These are phyloP conservation scores for Grosmannia penicillata DNA, from an alignment of 2,329 filamentous ascomycete genomes.

Conservation along the genomic window DNA sequence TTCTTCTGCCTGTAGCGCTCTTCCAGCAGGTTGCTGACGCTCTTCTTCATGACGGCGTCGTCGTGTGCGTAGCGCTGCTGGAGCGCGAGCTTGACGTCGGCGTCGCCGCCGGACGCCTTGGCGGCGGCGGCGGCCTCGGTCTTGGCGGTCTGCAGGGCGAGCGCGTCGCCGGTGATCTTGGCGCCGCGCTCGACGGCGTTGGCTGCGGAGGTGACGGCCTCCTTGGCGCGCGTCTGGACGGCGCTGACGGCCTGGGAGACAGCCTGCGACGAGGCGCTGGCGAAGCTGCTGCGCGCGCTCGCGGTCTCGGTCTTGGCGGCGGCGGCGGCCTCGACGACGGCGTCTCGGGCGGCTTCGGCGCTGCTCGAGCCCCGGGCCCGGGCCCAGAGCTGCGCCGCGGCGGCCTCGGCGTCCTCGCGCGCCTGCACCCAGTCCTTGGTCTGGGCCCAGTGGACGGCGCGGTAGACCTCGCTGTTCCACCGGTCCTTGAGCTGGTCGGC, in stretches of 20 bases:
- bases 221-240: too few relatives aligned
- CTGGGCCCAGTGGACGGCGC: conserved; percentile 51
- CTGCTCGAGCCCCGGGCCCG: conserved; percentile 20
- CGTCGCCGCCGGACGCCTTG: conserved; percentile 16
- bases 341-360: conserved; percentile 13
- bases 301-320: too few relatives aligned
- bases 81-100: conserved; percentile 33
- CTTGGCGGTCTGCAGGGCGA: conserved; percentile 14
- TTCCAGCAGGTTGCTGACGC: conserved; percentile 35
- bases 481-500: conserved; percentile 57
- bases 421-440: conserved; percentile 49
- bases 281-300: conserved; percentile 8
- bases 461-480: conserved; percentile 63
- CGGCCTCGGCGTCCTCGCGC: conserved; percentile 41
- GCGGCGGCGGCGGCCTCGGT: conserved; percentile 16
- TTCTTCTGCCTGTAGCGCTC: conserved; percentile 33
- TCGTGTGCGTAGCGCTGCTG: conserved; percentile 34
- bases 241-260: too few relatives aligned
- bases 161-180: conserved; percentile 11
- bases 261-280: too few relatives aligned
- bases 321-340: conserved; percentile 2
- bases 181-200: conserved; percentile 18
- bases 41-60: conserved; percentile 26
- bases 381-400: conserved; percentile 29
- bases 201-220: conserved; percentile 8